Percentiles rank a stretch among this genome's conserved stretches.
phyloP scores from a whole-genome alignment of 148 eudicot genomes.

The Rhododendron henanense region DNA sequence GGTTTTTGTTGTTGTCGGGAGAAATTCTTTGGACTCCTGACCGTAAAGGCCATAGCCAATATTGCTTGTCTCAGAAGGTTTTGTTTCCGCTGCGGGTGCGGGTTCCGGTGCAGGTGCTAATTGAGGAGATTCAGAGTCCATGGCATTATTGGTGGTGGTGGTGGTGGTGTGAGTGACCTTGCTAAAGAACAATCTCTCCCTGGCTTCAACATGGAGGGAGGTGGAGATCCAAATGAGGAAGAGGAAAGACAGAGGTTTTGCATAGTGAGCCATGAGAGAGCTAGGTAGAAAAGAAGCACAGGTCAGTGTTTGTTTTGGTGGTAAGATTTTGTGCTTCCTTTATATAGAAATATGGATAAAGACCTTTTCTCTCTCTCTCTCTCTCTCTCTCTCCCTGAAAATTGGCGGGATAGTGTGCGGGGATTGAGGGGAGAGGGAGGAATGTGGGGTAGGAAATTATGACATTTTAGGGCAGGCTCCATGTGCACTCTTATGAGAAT shows the following conservation, averaged over 20 bases:
- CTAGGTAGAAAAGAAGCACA: conserved; percentile 2
- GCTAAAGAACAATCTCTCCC: conserved; percentile 42
- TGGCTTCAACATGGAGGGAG: conserved; percentile 24
- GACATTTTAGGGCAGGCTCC: conserved; percentile 27
- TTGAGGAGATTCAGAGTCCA: not conserved
- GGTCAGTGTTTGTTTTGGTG: not conserved
- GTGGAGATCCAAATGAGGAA: conserved; percentile 10
- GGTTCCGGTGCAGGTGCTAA: conserved; percentile 13
- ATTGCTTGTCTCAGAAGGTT: not conserved
- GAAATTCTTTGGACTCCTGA: conserved; percentile 22
- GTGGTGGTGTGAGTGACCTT: conserved; percentile 9
- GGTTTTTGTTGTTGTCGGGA: conserved; percentile 12
- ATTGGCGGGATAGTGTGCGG: conserved; percentile 10
- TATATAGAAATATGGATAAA: not conserved
- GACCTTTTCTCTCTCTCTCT: no score
- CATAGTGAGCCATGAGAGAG: conserved; percentile 30
- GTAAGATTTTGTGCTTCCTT: not conserved
- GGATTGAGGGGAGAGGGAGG: conserved; percentile 14
- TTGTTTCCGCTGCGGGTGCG: conserved; percentile 2
- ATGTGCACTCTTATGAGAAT: conserved; percentile 19
- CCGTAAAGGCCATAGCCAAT: conserved; percentile 39
- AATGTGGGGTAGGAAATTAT: conserved; percentile 19
- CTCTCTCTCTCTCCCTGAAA: not conserved
- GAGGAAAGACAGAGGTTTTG: conserved; percentile 16
- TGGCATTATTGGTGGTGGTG: not conserved